A percentile compares a stretch with the other conserved stretches of the same genome.
These are phyloP conservation scores for Penicillium atrosanguineum DNA, from an alignment of 495 filamentous ascomycete species.

Conservation along the genomic window DNA sequence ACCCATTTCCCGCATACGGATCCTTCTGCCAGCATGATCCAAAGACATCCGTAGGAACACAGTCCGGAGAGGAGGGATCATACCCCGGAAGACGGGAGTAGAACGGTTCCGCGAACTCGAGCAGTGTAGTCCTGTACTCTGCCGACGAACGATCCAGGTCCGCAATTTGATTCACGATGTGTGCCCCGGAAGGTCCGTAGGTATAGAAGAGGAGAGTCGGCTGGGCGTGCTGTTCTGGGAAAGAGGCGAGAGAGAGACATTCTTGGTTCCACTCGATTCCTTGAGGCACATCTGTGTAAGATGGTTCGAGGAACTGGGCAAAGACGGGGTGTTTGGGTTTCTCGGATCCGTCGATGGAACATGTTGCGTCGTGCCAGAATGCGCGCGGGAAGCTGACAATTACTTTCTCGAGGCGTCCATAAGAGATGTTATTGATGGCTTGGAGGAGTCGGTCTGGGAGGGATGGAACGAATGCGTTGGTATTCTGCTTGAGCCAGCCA, in stretches of 20 bases:
- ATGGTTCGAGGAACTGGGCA: slow-evolving; percentile 46
- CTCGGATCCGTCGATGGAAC: slow-evolving; percentile 2
- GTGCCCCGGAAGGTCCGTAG: slow-evolving; percentile 59
- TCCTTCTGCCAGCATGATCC: slow-evolving; percentile 83
- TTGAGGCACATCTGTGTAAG: slow-evolving; percentile 67
- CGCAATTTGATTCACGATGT: slow-evolving; percentile 48
- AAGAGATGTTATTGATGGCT: slow-evolving; percentile 77
- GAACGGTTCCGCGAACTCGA: slow-evolving; percentile 56
- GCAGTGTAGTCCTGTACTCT: slow-evolving; percentile 32
- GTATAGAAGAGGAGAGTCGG: slow-evolving; percentile 93
- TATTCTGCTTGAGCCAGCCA: slow-evolving; percentile 83
- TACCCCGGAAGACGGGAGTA: slow-evolving; percentile 73
- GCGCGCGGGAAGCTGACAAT: slow-evolving; percentile 82
- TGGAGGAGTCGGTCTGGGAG: slow-evolving; percentile 63
- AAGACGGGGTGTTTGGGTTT: slow-evolving; percentile 24
- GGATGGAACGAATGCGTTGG: slow-evolving; percentile 63
- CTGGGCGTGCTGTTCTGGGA: slow-evolving; percentile 59
- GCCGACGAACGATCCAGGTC: slow-evolving; percentile 21
- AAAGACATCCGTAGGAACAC: slow-evolving; percentile 59
- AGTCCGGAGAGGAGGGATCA: slow-evolving; percentile 46
- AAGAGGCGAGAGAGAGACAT: slow-evolving; percentile 70
- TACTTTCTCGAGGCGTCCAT: slow-evolving; percentile 88
- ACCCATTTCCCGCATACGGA: slow-evolving; percentile 82
- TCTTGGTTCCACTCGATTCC: slow-evolving; percentile 78
- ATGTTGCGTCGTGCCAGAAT: slow-evolving; percentile 50